phyloP scores from a whole-genome alignment of 1,284 basidiomycete species.

The Cryptococcus hybrid region DNA sequence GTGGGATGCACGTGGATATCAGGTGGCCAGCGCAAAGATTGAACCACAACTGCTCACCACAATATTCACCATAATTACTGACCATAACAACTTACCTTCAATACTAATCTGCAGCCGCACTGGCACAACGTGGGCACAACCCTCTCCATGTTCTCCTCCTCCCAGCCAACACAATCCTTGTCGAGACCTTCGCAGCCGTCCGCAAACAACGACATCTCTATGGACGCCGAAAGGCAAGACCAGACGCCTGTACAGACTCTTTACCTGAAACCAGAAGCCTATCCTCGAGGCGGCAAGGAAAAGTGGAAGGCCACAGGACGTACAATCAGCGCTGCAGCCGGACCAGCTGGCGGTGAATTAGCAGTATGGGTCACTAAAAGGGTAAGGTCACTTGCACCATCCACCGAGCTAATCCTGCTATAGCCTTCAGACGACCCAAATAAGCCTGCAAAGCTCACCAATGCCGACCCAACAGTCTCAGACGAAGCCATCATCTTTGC shows the following conservation, averaged over 20 bases:
- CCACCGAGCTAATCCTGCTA: constrained; percentile 4
- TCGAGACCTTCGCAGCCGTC: background rate
- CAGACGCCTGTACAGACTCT: background rate
- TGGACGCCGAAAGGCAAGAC: background rate
- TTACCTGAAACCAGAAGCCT: constrained; percentile 35
- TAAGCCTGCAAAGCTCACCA: constrained; percentile 14
- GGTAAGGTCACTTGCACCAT: constrained; percentile 15
- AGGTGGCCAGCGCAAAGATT: no score
- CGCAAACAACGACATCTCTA: background rate
- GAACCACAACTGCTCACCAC: no score
- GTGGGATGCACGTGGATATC: no score
- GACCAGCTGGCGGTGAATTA: constrained; percentile 36
- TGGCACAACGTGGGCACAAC: no score
- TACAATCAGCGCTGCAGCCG: constrained; percentile 24
- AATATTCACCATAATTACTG: no score
- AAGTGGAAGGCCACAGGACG: constrained; percentile 38
- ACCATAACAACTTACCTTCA: no score
- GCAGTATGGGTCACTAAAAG: constrained; percentile 31
- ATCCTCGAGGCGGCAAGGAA: constrained; percentile 19
- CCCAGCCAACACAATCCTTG: no score
- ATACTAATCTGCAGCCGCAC: no score
- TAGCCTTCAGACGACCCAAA: constrained; percentile 28
- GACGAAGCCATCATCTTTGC: constrained; percentile 37
- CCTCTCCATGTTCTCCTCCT: no score
- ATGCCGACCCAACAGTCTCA: constrained; percentile 14